Conservation (phyloP, 352 stramenopile genomes). For the Thraustochytrium sp. region DNA sequence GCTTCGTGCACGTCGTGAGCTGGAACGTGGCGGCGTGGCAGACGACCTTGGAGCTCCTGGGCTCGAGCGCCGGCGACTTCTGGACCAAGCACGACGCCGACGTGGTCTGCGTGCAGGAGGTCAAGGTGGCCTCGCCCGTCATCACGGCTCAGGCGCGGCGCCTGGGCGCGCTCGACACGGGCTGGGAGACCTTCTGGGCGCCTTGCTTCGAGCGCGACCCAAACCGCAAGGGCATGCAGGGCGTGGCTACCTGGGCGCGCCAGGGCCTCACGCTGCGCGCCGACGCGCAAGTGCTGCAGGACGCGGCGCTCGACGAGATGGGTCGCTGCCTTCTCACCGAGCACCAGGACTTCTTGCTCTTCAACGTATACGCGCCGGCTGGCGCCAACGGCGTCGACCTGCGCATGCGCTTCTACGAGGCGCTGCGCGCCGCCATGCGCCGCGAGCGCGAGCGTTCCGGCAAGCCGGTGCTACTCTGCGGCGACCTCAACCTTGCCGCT, state of each 20-base stretch:
- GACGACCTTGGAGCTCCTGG: background rate
- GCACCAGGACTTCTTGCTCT: slow-evolving; percentile 20
- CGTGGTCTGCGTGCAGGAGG: slow-evolving; percentile 42
- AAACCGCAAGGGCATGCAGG: slow-evolving; percentile 25
- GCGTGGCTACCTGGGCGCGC: slow-evolving; percentile 27
- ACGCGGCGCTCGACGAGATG: slow-evolving; percentile 21
- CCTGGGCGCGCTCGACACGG: background rate
- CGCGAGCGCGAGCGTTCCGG: slow-evolving; percentile 50
- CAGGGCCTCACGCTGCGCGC: slow-evolving; percentile 37
- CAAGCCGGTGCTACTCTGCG: slow-evolving; percentile 61
- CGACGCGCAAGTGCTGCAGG: background rate
- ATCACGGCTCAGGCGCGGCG: background rate
- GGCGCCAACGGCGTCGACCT: slow-evolving; percentile 16
- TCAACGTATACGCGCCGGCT: slow-evolving; percentile 42
- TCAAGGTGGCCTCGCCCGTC: background rate
- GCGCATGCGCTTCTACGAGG: slow-evolving; percentile 59
- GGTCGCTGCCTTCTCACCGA: slow-evolving; percentile 43
- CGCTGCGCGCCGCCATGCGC: slow-evolving; percentile 56
- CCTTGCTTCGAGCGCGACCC: background rate
- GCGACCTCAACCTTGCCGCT: slow-evolving; percentile 65
- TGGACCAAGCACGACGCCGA: slow-evolving; percentile 9
- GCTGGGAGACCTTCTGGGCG: slow-evolving; percentile 37
- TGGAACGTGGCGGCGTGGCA: slow-evolving; percentile 42
- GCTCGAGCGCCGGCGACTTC: background rate
- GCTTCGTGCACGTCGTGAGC: slow-evolving; percentile 38